Evolutionary conservation across 331 rosid species (phyloP), one percentile per base, ranked within the genome.

Genomic region (Erythrophleum ivorense): DNA sequence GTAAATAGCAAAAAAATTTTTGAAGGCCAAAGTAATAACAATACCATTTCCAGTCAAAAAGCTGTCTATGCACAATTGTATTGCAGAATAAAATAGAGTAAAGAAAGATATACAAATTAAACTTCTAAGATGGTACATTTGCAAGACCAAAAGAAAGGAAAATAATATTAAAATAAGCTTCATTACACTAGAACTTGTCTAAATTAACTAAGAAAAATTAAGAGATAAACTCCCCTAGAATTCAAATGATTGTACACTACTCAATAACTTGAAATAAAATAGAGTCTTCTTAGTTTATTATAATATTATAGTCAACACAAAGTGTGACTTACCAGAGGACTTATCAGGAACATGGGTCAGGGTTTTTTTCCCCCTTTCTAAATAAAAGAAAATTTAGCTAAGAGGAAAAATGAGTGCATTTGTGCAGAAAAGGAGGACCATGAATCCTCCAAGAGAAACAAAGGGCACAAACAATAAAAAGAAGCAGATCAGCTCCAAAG

Each of bases 1-100:
- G 65, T 65, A 75, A 70, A 12, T 70, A 7, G 75, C 75, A 10
- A 45, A 75, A 12, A 79, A 64, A 83, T 55, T 64, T 49, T 13
- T 60, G n/a, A 21, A 78, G 49, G 31, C 7, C 34, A 76, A 68
- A 70, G 50, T 52, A 63, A 82, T 57, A 64, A 80, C 49, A 79
- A 55, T 53, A 36, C 14, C 15, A 3, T 59, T 41, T 60, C 68
- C 33, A 67, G 24, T 66, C 59, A 63, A 24, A 60, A 34, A 46
- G 45, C 54, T 31, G 40, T 73, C 43, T 9, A 4, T 31, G 80
- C 58, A 48, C 41, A 71, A 65, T 63, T 54, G 62, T 64, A 33
- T 33, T 21, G 53, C 15, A 43, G 55, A 34, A 49, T 58, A 10
- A 46, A 69, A 48, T 33, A 76, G 34, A 36, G 48, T 9, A 58